Conservation (phyloP, 306 rosid genomes). For the Prunus armeniaca region DNA sequence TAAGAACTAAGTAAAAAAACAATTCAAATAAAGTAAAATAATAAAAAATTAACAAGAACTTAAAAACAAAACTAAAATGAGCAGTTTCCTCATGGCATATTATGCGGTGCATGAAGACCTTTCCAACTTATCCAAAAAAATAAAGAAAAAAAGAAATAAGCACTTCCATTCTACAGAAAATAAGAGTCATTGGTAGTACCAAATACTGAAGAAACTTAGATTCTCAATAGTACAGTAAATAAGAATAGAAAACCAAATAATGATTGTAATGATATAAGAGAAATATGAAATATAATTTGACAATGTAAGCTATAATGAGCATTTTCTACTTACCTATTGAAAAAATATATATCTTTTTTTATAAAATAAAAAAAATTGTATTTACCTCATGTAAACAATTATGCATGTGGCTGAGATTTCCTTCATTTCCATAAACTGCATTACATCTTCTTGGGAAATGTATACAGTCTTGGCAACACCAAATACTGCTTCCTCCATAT, state of each 20-base stretch:
- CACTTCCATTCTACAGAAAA: not conserved
- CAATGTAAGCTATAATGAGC: not conserved
- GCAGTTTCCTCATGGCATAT: not conserved
- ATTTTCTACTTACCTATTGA: not conserved
- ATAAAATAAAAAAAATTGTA: too few species aligned
- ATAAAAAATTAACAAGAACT: too few species aligned
- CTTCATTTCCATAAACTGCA: slow-evolving; percentile 20
- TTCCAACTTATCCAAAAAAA: not conserved
- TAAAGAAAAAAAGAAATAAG: not conserved
- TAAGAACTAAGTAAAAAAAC: too few species aligned
- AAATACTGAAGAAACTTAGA: not conserved
- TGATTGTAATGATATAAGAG: not conserved
- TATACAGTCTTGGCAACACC: slow-evolving; percentile 6
- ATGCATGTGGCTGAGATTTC: slow-evolving; percentile 11
- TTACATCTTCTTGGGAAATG: slow-evolving; percentile 7
- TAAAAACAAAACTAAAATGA: too few species aligned
- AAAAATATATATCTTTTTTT: too few species aligned
- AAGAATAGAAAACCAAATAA: not conserved
- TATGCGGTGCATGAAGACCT: not conserved
- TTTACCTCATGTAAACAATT: slow-evolving; percentile 17
- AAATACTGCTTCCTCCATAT: slow-evolving; percentile 7
- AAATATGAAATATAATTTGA: not conserved
- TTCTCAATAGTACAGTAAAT: not conserved
- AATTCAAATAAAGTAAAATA: too few species aligned
- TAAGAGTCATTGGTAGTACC: not conserved